Evolutionary conservation across 495 filamentous ascomycete species (phyloP), one percentile per base, ranked within the genome.

Genomic region (Viridothelium virens): DNA sequence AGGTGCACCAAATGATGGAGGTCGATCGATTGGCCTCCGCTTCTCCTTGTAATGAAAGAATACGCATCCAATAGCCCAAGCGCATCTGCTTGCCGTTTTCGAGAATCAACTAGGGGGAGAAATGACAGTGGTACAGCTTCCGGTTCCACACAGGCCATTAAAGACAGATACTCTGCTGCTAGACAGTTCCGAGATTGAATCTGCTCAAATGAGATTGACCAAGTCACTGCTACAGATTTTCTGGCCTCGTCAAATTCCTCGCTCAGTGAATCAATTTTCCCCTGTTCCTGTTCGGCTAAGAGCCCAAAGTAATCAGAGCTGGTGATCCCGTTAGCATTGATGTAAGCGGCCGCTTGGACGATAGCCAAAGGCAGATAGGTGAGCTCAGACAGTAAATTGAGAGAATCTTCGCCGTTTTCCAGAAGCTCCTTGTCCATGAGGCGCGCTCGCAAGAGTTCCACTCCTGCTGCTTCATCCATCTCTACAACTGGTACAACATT

Each of bases 101-200:
- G 61, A 11, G 66, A 41, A 37, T 68, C 66, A 36, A 68, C 66
- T 12, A 33, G 56, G 18, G 68, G 70, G 9, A 72, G 37, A 46
- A 72, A 38, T 2, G 70, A 72, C 4, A 44, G 44, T 12, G 68
- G 70, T 18, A 72, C 75, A 63, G 72, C 72, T 72, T 76, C 76
- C 64, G 73, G 70, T 61, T 72, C 63, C 33, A 72, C 63, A 61
- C 61, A 70, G 6, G 70, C 70, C 36, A 70, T 72, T n/a, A 72
- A 70, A 2, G 25, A n/a, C 11, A 72, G 69, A 38, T 70, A 66
- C 46, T 67, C 41, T 65, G 70, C 66, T 34, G 70, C 70, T 1
- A 47, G 59, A 12, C 53, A 9, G 59, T 72, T 66, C 34, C 38
- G 63, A 33, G 10, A 18, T 5, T 38, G 64, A 39, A 72, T 67